A percentile compares a stretch with the other conserved stretches of the same genome.
phyloP scores from a whole-genome alignment of 768 basidiomycete genomes.

The Pulveroboletus sp. region DNA sequence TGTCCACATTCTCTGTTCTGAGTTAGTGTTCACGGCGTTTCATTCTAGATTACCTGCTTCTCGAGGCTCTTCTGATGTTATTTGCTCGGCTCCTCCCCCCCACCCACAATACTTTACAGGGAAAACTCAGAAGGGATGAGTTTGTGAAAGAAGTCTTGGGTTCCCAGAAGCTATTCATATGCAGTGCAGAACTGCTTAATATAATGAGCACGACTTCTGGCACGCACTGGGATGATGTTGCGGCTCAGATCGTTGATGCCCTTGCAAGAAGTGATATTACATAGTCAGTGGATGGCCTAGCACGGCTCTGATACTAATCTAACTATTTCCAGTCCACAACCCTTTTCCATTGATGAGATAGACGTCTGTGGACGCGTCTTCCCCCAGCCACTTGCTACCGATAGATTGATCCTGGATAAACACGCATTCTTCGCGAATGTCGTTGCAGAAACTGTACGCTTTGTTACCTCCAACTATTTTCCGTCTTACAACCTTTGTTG shows the following conservation, averaged over 20 bases:
- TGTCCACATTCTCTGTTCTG: not conserved
- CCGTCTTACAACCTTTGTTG: slow-evolving; percentile 5
- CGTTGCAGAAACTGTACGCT: slow-evolving; percentile 20
- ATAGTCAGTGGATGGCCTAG: slow-evolving; percentile 38
- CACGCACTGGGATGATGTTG: slow-evolving; percentile 51
- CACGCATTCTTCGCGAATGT: slow-evolving; percentile 50
- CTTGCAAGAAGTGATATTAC: slow-evolving; percentile 42
- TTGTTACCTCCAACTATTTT: not conserved
- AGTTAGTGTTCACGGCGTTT: not conserved
- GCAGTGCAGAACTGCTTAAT: slow-evolving; percentile 35
- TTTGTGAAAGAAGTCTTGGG: slow-evolving; percentile 54
- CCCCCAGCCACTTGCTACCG: slow-evolving; percentile 34
- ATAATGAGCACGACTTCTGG: slow-evolving; percentile 40
- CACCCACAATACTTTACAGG: slow-evolving; percentile 31
- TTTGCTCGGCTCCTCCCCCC: slow-evolving; percentile 54
- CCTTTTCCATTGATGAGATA: slow-evolving; percentile 44
- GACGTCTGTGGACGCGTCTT: slow-evolving; percentile 31
- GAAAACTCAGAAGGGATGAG: slow-evolving; percentile 34
- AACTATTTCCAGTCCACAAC: slow-evolving; percentile 47
- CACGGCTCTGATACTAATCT: slow-evolving; percentile 1
- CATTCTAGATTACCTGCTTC: slow-evolving; percentile 46
- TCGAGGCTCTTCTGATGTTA: slow-evolving; percentile 54
- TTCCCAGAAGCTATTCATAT: slow-evolving; percentile 33
- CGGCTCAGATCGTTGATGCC: slow-evolving; percentile 41
- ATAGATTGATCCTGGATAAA: slow-evolving; percentile 50